Base-by-base conservation (phyloP, 1,284 basidiomycete species). In the Hypsizygus ulmarius region DNA sequence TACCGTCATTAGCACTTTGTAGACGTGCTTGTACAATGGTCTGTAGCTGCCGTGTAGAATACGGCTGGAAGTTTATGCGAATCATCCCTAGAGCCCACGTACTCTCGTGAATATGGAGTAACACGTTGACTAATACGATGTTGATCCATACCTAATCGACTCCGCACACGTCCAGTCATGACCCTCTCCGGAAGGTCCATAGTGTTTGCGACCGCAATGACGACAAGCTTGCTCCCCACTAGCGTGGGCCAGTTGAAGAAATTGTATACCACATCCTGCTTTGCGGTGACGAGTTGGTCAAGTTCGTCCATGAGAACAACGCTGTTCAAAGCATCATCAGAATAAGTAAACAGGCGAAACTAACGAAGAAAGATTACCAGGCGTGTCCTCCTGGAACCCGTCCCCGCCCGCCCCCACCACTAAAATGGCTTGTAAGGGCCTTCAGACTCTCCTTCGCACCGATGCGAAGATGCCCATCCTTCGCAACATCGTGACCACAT, bases 211-310 rank as follows among this genome's bases (percentile, higher is more conserved):
- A 99, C 94, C 0, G 97, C 97, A 45, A 99, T 81, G 1, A 99
- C 96, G 43, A 98, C 86, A 11, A 99, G 78, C 61, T 90, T 88
- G 46, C 90, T 92, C 11, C 84, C 84, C 0, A 82, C 78, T 49
- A 96, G 75, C 8, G 93, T 95, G 1, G 96, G 97, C 96, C 97
- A 99, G 65, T 98, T 98, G 79, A 99, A 99, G 69, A 99, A 96
- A 65, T 98, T 98, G 71, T 99, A 99, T 34, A 99, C 90, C 2
- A 99, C 96, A 57, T 98, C 95, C 68, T 99, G 96, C 63, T 97
- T 96, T 16, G 87, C 76, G 0, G 96, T 98, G 54, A 99, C 84
- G 28, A 99, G 78, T 65, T 98, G 96, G 68, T 99, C 96, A 1
- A 99, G 78, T 68, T 99, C 96, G 64, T 99, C 96, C 91, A 99